Evolutionary conservation across 805 yeast species (phyloP).

Genomic region (Candida pini): DNA sequence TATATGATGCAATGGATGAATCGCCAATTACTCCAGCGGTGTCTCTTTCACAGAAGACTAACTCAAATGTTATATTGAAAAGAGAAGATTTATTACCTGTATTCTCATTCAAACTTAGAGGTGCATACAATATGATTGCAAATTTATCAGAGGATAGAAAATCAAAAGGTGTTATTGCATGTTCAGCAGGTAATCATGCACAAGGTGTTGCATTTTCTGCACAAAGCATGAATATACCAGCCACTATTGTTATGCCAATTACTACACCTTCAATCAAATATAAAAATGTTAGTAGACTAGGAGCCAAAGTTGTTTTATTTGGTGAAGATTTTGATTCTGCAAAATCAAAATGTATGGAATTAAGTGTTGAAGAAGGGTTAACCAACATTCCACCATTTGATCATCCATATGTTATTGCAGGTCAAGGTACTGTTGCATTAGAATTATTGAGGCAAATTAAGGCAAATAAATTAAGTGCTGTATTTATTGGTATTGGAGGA

Average conservation of each 20-base stretch:
- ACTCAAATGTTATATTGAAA: constrained; percentile 71
- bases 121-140: constrained; percentile 97
- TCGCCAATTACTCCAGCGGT: constrained; percentile 78
- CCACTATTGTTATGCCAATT: constrained; percentile 97
- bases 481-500: constrained; percentile 93
- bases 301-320: constrained; percentile 86
- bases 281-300: constrained; percentile 85
- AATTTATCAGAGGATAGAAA: constrained; percentile 64
- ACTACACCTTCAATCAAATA: constrained; percentile 95
- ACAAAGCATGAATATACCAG: constrained; percentile 75
- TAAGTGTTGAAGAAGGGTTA: constrained; percentile 63
- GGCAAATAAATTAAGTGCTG: constrained; percentile 70
- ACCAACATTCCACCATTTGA: constrained; percentile 97
- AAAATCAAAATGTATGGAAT: constrained; percentile 77
- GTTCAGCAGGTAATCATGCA: constrained; percentile 99
- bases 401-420: constrained; percentile 97
- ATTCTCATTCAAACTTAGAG: constrained; percentile 92
- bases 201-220: constrained; percentile 98
- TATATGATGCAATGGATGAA: constrained; percentile 90
- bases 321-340: constrained; percentile 98
- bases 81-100: constrained; percentile 94
- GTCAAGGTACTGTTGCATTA: constrained; percentile 96
- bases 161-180: constrained; percentile 87
- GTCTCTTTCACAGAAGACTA: constrained; percentile 67
- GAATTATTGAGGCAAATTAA: constrained; percentile 87